phyloP scores from a whole-genome alignment of 768 basidiomycete genomes.

The Lentinula aciculospora region DNA sequence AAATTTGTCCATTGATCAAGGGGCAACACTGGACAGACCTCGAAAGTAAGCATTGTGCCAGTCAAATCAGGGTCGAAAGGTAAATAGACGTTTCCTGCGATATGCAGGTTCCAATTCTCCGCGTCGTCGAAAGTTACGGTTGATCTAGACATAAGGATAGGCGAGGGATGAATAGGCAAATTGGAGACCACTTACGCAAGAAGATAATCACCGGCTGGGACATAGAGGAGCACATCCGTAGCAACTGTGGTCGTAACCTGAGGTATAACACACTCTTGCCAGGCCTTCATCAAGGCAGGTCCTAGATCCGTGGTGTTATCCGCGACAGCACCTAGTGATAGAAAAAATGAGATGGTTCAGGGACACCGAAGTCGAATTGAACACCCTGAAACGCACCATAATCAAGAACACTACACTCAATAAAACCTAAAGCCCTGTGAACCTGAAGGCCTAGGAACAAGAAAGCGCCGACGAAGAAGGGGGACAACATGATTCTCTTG shows the following conservation, averaged over 20 bases:
- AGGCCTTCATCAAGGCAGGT: constrained; percentile 16
- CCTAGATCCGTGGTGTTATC: constrained; percentile 20
- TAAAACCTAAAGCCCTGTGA: background rate
- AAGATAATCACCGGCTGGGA: constrained; percentile 18
- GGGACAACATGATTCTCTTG: background rate
- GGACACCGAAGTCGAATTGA: no score
- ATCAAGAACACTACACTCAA: no score
- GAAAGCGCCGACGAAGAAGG: background rate
- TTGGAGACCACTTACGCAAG: background rate
- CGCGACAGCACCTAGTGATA: constrained; percentile 10
- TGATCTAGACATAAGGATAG: background rate
- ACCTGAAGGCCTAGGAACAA: background rate
- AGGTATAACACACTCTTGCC: constrained; percentile 16
- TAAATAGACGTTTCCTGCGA: constrained; percentile 16
- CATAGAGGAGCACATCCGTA: constrained; percentile 15
- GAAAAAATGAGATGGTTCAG: background rate
- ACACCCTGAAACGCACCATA: no score
- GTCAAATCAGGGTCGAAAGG: constrained; percentile 14
- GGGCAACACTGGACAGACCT: no score
- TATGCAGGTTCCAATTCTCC: constrained; percentile 17
- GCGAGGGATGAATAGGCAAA: no score
- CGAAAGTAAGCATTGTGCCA: constrained; percentile 18
- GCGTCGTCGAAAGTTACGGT: constrained; percentile 17
- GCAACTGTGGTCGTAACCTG: constrained; percentile 12
- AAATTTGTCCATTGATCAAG: background rate